These are phyloP conservation scores for Lathyrus oleraceus DNA, from an alignment of 306 rosid species.

Conservation along the genomic window DNA sequence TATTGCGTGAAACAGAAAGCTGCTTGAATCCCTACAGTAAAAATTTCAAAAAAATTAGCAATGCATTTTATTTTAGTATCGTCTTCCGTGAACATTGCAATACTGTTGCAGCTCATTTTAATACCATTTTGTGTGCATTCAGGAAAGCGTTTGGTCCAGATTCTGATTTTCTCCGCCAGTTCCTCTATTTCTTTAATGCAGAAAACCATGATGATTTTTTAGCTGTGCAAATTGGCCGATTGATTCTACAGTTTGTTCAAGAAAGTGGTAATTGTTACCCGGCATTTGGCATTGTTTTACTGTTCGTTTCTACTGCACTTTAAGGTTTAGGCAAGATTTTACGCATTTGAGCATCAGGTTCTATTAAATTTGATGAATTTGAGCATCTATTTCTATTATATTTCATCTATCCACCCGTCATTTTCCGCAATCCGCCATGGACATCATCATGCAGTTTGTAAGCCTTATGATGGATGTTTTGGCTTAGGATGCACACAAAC, in stretches of 20 bases:
- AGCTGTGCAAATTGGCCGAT: constrained; percentile 72
- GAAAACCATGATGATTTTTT: constrained; percentile 60
- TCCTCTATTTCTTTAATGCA: constrained; percentile 82
- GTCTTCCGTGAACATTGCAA: constrained; percentile 19
- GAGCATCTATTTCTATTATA: background rate
- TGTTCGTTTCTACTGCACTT: constrained; percentile 12
- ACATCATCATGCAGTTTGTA: background rate
- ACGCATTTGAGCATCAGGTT: constrained; percentile 1
- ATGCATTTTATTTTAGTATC: constrained; percentile 13
- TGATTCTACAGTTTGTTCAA: constrained; percentile 59
- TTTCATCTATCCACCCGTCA: background rate
- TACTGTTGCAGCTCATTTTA: constrained; percentile 19
- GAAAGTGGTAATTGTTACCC: constrained; percentile 62
- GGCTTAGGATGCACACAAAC: background rate
- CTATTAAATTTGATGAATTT: background rate
- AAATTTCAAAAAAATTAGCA: background rate
- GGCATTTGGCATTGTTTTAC: constrained; percentile 14
- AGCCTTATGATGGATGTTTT: constrained; percentile 7
- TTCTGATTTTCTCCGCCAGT: constrained; percentile 83
- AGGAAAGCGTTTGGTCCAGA: constrained; percentile 82
- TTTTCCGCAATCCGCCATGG: no score
- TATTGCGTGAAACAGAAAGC: constrained; percentile 21
- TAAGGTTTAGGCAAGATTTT: constrained; percentile 25
- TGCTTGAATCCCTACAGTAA: constrained; percentile 6
- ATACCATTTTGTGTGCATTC: constrained; percentile 46